phyloP scores from a whole-genome alignment of 352 stramenopile genomes.

The Phytophthora litchii region DNA sequence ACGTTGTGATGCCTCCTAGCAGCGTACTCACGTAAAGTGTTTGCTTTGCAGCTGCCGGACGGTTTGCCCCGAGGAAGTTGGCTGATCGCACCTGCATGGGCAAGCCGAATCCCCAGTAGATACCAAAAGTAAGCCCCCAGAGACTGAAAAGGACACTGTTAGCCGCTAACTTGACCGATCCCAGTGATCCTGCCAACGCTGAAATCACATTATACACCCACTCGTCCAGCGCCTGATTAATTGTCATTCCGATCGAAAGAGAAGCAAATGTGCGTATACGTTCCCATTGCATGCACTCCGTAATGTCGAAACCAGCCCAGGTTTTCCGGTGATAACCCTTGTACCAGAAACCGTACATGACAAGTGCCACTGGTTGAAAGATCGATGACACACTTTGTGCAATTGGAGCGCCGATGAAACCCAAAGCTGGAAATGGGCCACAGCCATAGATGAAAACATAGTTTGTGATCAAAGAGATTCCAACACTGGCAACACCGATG shows the following conservation, averaged over 20 bases:
- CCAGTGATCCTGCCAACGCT: constrained; percentile 67
- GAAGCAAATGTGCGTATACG: constrained; percentile 70
- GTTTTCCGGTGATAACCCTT: constrained; percentile 82
- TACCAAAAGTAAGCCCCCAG: constrained; percentile 80
- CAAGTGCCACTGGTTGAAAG: constrained; percentile 77
- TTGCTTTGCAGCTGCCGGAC: constrained; percentile 59
- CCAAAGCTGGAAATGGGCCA: constrained; percentile 55
- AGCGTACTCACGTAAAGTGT: constrained; percentile 72
- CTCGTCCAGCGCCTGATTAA: constrained; percentile 80
- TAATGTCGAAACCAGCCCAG: constrained; percentile 63
- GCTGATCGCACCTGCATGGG: constrained; percentile 77
- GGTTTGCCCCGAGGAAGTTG: constrained; percentile 81
- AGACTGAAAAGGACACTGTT: constrained; percentile 88
- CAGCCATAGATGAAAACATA: constrained; percentile 84
- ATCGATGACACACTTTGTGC: constrained; percentile 74
- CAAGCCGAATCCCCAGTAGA: constrained; percentile 86
- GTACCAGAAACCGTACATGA: constrained; percentile 79
- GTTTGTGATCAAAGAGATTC: constrained; percentile 72
- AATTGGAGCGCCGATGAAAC: constrained; percentile 81
- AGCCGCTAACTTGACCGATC: constrained; percentile 63
- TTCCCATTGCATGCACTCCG: constrained; percentile 68
- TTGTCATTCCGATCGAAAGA: constrained; percentile 76
- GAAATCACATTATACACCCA: constrained; percentile 84
- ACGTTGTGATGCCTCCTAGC: constrained; percentile 59
- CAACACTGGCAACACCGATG: constrained; percentile 69